Evolutionary conservation across 805 yeast genomes (phyloP).

Genomic region (Kluyveromyces nonfermentans): DNA sequence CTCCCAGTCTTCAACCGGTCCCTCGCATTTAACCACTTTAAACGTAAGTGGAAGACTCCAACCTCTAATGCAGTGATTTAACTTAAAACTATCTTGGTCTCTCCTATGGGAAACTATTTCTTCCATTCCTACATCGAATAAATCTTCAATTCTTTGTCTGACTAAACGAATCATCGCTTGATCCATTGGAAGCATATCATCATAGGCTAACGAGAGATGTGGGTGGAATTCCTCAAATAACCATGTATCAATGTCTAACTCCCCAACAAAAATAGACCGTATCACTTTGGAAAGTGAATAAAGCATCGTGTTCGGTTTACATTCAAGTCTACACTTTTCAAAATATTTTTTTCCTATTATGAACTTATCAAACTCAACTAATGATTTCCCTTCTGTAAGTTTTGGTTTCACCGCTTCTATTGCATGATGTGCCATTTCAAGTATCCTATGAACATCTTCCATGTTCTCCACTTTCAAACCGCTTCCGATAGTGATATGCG

Average conservation of each 20-base stretch:
- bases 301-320: constrained; percentile 21
- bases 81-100: constrained; percentile 18
- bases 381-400: constrained; percentile 6
- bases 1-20: constrained; percentile 62
- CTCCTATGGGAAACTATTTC: constrained; percentile 1
- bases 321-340: constrained; percentile 21
- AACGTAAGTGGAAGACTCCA: constrained; percentile 63
- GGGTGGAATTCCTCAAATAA: constrained; percentile 50
- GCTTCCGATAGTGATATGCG: constrained; percentile 72
- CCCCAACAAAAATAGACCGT: constrained; percentile 44
- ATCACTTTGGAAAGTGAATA: constrained; percentile 37
- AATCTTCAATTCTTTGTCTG: constrained; percentile 56
- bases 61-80: constrained; percentile 18
- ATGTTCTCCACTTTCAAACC: constrained; percentile 40
- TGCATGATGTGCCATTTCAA: constrained; percentile 48
- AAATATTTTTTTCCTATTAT: constrained; percentile 23
- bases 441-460: constrained; percentile 49
- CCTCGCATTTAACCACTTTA: constrained; percentile 60
- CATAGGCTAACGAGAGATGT: constrained; percentile 63
- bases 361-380: constrained; percentile 20
- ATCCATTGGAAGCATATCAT: constrained; percentile 54
- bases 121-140: constrained; percentile 36
- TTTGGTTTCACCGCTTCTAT: constrained; percentile 15
- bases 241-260: constrained; percentile 45
- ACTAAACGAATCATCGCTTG: constrained; percentile 57